Conservation (phyloP, 371 early-diverging fungal genomes). For the Gilbertella persicaria region DNA sequence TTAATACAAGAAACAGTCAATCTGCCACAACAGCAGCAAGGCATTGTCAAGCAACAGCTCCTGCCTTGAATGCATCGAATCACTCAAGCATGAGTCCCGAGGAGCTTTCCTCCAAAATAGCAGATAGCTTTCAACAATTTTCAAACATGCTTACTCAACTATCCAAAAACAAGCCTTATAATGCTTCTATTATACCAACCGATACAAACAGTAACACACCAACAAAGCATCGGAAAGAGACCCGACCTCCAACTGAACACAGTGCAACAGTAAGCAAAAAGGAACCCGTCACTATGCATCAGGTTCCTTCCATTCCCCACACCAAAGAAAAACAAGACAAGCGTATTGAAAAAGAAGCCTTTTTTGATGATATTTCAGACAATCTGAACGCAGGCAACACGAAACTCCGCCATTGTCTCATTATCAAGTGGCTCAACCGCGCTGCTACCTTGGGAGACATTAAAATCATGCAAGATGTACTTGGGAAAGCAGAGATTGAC, state of each 20-base stretch:
- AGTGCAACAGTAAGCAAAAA: no score
- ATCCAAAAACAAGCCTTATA: no score
- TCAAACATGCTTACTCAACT: conserved; percentile 39
- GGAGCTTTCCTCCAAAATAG: conserved; percentile 39
- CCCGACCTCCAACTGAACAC: no score
- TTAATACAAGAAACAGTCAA: no score
- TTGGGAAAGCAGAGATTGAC: conserved; percentile 2
- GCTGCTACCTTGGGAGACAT: conserved; percentile 30
- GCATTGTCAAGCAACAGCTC: background rate
- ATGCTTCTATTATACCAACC: no score
- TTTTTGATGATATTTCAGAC: conserved; percentile 1
- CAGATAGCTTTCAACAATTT: conserved; percentile 47
- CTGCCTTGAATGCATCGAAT: no score
- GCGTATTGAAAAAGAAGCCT: conserved; percentile 1
- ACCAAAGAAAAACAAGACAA: background rate
- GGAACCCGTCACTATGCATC: no score
- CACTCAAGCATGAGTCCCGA: conserved; percentile 18
- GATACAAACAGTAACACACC: no score
- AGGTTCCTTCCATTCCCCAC: no score
- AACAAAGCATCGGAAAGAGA: no score
- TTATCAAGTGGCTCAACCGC: conserved; percentile 14
- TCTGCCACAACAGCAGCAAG: background rate
- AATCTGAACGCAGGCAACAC: conserved; percentile 10
- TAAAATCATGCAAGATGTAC: conserved; percentile 13
- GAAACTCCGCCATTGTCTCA: conserved; percentile 5